Percentiles rank a stretch among this genome's conserved stretches.
Evolutionary conservation across 306 rosid species (phyloP).

Genomic region (Pachyrhizus erosus): DNA sequence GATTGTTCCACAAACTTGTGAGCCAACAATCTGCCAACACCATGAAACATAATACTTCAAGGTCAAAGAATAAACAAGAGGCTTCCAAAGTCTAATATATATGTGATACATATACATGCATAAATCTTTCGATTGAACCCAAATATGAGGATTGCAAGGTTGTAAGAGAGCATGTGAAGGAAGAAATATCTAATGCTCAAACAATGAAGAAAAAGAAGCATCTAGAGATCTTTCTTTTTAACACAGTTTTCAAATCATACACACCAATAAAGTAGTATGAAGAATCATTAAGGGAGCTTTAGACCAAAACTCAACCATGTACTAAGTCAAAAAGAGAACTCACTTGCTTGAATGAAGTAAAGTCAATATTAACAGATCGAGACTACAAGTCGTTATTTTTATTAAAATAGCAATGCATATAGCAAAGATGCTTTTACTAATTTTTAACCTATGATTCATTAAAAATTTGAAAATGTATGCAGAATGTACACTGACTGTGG

Average conservation of each 20-base stretch:
- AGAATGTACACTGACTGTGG: conserved; percentile 10
- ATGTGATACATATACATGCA: conserved; percentile 28
- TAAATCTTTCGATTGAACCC: conserved; percentile 34
- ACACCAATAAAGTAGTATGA: conserved; percentile 7
- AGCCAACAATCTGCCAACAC: conserved; percentile 81
- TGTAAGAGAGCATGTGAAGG: conserved; percentile 19
- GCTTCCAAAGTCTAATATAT: conserved; percentile 32
- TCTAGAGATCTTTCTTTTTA: not conserved
- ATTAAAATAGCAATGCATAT: not conserved
- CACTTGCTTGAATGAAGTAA: not conserved
- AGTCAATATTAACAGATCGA: not conserved
- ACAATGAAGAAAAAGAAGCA: conserved; percentile 23
- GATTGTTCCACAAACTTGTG: conserved; percentile 89
- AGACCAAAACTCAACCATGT: conserved; percentile 31
- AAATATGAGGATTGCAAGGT: conserved; percentile 5
- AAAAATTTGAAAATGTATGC: conserved; percentile 8
- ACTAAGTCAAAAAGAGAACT: conserved; percentile 16
- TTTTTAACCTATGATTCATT: conserved; percentile 5
- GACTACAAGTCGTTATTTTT: not conserved
- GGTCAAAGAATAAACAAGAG: conserved; percentile 26
- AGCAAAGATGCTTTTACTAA: not conserved
- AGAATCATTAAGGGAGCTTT: conserved; percentile 1
- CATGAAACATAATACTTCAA: conserved; percentile 34
- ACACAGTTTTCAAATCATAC: conserved; percentile 7
- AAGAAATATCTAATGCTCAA: not conserved